A percentile compares a stretch with the other conserved stretches of the same genome.
Conservation (phyloP, 1,284 basidiomycete species). For the Cryptococcus jaspeensis region DNA sequence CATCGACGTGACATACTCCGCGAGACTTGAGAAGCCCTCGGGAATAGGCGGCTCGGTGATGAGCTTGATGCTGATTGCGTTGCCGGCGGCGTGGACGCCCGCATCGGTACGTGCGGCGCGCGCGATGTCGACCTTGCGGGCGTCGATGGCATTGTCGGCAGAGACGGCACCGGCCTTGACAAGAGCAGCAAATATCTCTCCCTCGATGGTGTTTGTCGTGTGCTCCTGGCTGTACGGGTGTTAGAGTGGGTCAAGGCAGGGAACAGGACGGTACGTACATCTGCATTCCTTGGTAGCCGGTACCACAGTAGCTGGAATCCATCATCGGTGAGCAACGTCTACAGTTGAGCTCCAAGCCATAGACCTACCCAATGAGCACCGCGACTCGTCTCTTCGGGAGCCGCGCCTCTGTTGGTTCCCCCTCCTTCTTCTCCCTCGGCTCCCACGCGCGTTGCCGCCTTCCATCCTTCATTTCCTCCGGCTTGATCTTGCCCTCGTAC, state of each 20-base stretch:
- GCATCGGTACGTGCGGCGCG: slow-evolving; percentile 95
- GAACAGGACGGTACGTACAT: slow-evolving; percentile 62
- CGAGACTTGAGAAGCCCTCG: slow-evolving; percentile 58
- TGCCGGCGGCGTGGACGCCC: slow-evolving; percentile 96
- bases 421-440: slow-evolving; percentile 14
- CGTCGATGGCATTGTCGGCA: slow-evolving; percentile 86
- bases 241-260: not conserved
- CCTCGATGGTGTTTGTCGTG: slow-evolving; percentile 79
- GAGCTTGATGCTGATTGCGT: slow-evolving; percentile 80
- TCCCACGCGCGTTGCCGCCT: slow-evolving; percentile 11
- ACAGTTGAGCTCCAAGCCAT: too few species aligned
- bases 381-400: slow-evolving; percentile 60
- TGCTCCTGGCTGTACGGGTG: slow-evolving; percentile 36
- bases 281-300: slow-evolving; percentile 86
- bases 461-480: slow-evolving; percentile 6
- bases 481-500: slow-evolving; percentile 8
- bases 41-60: slow-evolving; percentile 73
- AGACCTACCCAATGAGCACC: slow-evolving; percentile 55
- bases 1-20: slow-evolving; percentile 77
- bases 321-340: slow-evolving; percentile 1
- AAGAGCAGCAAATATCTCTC: slow-evolving; percentile 81
- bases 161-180: slow-evolving; percentile 88
- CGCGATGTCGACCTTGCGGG: slow-evolving; percentile 79
- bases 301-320: slow-evolving; percentile 52
- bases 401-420: slow-evolving; percentile 20